Percentiles rank a stretch among this genome's conserved stretches.
These are phyloP conservation scores for Arthrobotrys musiformis DNA, from an alignment of 2,329 filamentous ascomycete species.

Conservation along the genomic window DNA sequence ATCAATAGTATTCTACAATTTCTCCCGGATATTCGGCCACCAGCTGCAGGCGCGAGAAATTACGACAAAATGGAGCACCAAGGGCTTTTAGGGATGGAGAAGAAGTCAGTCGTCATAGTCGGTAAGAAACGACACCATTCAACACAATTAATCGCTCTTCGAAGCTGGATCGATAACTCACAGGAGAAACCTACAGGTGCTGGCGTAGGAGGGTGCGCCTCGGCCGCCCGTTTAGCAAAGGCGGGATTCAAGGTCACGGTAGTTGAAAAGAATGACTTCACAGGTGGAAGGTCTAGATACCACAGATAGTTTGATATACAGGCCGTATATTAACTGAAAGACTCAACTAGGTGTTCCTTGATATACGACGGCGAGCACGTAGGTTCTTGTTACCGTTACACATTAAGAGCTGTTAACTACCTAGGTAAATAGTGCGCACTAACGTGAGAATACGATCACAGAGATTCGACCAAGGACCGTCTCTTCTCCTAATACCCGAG, in stretches of 20 bases:
- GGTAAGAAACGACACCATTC: conserved; percentile 62
- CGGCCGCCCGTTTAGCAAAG: conserved; percentile 76
- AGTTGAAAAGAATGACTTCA: conserved; percentile 79
- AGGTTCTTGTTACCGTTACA: not conserved
- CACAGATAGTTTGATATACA: not conserved
- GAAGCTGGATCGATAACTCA: not conserved
- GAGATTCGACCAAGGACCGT: conserved; percentile 80
- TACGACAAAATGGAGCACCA: conserved; percentile 1
- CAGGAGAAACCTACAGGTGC: conserved; percentile 68
- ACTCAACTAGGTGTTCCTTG: conserved; percentile 30
- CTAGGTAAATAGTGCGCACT: not conserved
- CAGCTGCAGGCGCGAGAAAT: not conserved
- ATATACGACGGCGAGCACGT: conserved; percentile 47
- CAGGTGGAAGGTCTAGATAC: conserved; percentile 72
- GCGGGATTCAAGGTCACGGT: conserved; percentile 78
- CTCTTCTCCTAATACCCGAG: conserved; percentile 76
- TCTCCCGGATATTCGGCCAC: not conserved
- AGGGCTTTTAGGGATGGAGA: conserved; percentile 38
- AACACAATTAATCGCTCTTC: conserved; percentile 2
- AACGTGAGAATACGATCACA: conserved; percentile 60
- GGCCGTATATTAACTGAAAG: not conserved
- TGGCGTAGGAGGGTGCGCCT: conserved; percentile 77
- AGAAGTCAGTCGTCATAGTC: conserved; percentile 68
- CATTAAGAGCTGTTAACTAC: not conserved
- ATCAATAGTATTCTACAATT: too few species aligned